phyloP scores from a whole-genome alignment of 2,329 filamentous ascomycete genomes.

The Pseudopyricularia cyperi region DNA sequence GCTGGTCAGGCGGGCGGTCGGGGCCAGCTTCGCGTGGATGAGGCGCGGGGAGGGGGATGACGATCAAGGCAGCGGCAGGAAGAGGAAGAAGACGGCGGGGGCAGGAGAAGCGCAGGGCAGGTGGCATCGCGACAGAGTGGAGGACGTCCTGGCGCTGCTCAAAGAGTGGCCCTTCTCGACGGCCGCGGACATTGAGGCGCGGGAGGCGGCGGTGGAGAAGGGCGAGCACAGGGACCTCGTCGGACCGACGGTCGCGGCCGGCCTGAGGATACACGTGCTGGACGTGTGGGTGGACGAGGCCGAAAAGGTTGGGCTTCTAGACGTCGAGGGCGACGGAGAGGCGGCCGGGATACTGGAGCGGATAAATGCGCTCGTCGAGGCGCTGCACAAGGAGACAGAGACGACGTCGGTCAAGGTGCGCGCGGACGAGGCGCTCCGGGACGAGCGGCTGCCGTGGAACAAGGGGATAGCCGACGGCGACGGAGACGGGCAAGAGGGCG shows the following conservation, averaged over 20 bases:
- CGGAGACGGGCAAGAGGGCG: slow-evolving; percentile 25
- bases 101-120: slow-evolving; percentile 4
- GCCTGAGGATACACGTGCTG: slow-evolving; percentile 71
- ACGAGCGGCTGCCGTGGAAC: slow-evolving; percentile 61
- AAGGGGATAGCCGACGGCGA: slow-evolving; percentile 15
- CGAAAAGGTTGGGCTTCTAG: slow-evolving; percentile 22
- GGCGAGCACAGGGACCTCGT: slow-evolving; percentile 23
- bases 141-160: slow-evolving; percentile 28
- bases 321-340: slow-evolving; percentile 19
- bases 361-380: slow-evolving; percentile 42
- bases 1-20: slow-evolving; percentile 66
- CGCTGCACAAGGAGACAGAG: slow-evolving; percentile 40
- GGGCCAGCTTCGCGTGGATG: slow-evolving; percentile 48
- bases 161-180: slow-evolving; percentile 25
- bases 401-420: slow-evolving; percentile 60
- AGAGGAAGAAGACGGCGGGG: slow-evolving; percentile 16
- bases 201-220: slow-evolving; percentile 21
- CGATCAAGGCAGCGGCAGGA: slow-evolving; percentile 2
- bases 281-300: slow-evolving; percentile 69
- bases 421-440: slow-evolving; percentile 56
- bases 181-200: slow-evolving; percentile 17
- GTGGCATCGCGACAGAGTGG: slow-evolving; percentile 10
- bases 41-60: slow-evolving; percentile 12
- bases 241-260: slow-evolving; percentile 51
- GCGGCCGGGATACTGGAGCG: slow-evolving; percentile 34